These are phyloP conservation scores for Fermentozyma sake DNA, from an alignment of 1,139 yeast genomes.

Conservation along the genomic window DNA sequence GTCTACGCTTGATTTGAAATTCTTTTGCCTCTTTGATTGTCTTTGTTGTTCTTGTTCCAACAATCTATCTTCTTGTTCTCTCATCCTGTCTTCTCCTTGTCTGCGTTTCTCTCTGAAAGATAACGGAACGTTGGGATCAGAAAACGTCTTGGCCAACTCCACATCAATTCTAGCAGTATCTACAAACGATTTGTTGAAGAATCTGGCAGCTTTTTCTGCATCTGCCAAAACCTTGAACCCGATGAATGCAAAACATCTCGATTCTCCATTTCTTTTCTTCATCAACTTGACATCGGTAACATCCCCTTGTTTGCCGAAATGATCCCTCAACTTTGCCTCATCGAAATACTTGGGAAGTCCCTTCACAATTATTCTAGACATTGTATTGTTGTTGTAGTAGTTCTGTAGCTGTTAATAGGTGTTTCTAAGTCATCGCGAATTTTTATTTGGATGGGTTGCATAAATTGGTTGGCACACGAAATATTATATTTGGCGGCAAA, in stretches of 20 bases:
- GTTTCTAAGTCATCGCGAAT: too few relatives aligned
- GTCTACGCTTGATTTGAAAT: conserved; percentile 37
- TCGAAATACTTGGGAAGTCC: conserved; percentile 79
- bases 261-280: conserved; percentile 76
- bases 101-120: conserved; percentile 63
- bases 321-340: conserved; percentile 69
- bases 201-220: conserved; percentile 74
- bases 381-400: conserved; percentile 17
- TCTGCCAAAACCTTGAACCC: conserved; percentile 73
- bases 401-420: too few relatives aligned
- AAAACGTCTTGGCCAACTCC: conserved; percentile 76
- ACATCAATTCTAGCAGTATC: conserved; percentile 82
- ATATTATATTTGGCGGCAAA: too few relatives aligned
- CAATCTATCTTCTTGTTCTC: conserved; percentile 51
- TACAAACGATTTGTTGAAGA: conserved; percentile 72
- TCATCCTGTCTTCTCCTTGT: conserved; percentile 49
- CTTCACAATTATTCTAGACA: conserved; percentile 95
- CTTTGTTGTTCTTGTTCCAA: conserved; percentile 43
- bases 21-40: conserved; percentile 19
- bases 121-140: conserved; percentile 76
- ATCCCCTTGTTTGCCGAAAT: conserved; percentile 58
- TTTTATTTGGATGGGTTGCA: too few relatives aligned
- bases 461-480: too few relatives aligned
- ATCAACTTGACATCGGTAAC: conserved; percentile 88
- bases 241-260: conserved; percentile 89